phyloP scores from a whole-genome alignment of 2,329 filamentous ascomycete species.

The Pestalotiopsis sp. region DNA sequence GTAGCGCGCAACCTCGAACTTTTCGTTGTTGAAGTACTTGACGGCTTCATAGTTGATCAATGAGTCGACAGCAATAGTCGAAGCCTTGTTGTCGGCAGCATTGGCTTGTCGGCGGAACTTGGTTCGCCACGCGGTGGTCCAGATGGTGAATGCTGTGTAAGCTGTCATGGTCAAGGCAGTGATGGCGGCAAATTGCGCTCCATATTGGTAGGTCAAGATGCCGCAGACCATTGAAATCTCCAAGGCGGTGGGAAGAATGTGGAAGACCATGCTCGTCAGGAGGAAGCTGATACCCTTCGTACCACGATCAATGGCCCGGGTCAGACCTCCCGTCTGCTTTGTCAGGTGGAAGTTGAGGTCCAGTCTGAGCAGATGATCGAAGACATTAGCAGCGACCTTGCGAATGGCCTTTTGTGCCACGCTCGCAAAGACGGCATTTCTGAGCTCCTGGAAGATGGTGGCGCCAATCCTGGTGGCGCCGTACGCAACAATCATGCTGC shows the following conservation, averaged over 20 bases:
- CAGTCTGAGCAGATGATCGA: slow-evolving; percentile 83
- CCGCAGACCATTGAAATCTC: slow-evolving; percentile 96
- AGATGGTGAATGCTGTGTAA: slow-evolving; percentile 96
- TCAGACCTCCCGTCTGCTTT: slow-evolving; percentile 92
- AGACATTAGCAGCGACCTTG: slow-evolving; percentile 87
- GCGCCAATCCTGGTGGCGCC: slow-evolving; percentile 87
- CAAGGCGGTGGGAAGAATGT: slow-evolving; percentile 88
- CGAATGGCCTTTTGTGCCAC: slow-evolving; percentile 97
- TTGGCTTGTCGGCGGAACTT: slow-evolving; percentile 96
- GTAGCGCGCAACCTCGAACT: slow-evolving; percentile 88
- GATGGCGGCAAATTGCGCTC: slow-evolving; percentile 86
- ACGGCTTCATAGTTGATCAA: slow-evolving; percentile 99
- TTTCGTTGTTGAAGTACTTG: slow-evolving; percentile 99
- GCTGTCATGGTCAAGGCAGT: slow-evolving; percentile 89
- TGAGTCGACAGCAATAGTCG: slow-evolving; percentile 93
- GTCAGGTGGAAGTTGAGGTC: slow-evolving; percentile 93
- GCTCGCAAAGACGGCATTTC: slow-evolving; percentile 95
- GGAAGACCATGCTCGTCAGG: slow-evolving; percentile 97
- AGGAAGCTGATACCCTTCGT: slow-evolving; percentile 99
- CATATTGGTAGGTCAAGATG: slow-evolving; percentile 96
- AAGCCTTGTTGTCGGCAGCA: slow-evolving; percentile 92
- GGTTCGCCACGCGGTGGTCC: slow-evolving; percentile 94
- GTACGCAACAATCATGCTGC: slow-evolving; percentile 92
- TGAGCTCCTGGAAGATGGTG: slow-evolving; percentile 87
- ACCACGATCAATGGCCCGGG: slow-evolving; percentile 90